phyloP scores from a whole-genome alignment of 192 early-diverging fungal species.

The Coemansia sp. region DNA sequence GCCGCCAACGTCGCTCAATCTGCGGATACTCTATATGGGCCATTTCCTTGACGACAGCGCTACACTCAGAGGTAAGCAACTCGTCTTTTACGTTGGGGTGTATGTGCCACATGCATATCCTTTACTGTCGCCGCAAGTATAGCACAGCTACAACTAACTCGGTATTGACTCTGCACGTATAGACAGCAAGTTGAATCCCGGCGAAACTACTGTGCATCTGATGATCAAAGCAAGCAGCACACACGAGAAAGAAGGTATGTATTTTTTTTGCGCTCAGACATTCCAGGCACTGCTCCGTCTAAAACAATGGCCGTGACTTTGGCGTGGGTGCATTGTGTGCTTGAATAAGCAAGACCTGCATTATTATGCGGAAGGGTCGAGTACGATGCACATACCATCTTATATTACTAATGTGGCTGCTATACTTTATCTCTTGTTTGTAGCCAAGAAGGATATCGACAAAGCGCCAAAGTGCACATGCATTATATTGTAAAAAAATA shows the following conservation, averaged over 20 bases:
- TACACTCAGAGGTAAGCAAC: constrained; percentile 31
- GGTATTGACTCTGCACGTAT: not conserved
- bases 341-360: constrained; percentile 5
- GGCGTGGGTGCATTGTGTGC: constrained; percentile 1
- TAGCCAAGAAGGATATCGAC: constrained; percentile 48
- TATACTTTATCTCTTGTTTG: not conserved
- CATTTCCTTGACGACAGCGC: constrained; percentile 45
- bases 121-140: not conserved
- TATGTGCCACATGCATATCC: not conserved
- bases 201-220: constrained; percentile 23
- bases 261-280: not conserved
- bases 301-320: not conserved
- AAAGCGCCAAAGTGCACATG: constrained; percentile 49
- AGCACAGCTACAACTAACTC: not conserved
- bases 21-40: constrained; percentile 46
- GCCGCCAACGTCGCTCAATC: constrained; percentile 28
- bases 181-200: constrained; percentile 30
- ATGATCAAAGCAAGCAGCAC: constrained; percentile 24
- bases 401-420: not conserved
- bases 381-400: not conserved
- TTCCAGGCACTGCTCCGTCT: not conserved
- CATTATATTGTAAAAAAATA: constrained; percentile 39
- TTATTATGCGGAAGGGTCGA: not conserved
- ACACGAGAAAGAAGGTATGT: constrained; percentile 31
- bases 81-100: not conserved